Percentiles rank a stretch among this genome's conserved stretches.
These are phyloP conservation scores for Dichomitus squalens DNA, from an alignment of 1,284 basidiomycete species.

Conservation along the genomic window DNA sequence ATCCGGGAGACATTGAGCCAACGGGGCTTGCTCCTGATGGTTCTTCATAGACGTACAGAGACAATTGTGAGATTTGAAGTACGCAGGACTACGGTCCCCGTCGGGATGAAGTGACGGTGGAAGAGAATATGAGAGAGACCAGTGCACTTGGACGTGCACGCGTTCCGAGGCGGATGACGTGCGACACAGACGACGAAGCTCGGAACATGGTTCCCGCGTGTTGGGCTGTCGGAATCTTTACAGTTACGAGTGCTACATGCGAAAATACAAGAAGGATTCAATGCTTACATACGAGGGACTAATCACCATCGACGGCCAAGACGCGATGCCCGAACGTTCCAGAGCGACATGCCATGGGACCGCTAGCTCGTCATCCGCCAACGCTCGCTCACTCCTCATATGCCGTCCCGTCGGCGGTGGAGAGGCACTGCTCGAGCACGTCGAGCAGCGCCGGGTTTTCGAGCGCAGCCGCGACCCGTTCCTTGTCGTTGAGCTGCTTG, in stretches of 20 bases:
- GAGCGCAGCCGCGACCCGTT: conserved; percentile 94
- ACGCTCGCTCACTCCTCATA: conserved; percentile 10
- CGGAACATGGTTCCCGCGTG: not conserved
- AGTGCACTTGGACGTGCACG: not conserved
- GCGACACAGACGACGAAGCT: not conserved
- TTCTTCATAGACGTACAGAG: not conserved
- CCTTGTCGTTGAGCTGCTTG: conserved; percentile 99
- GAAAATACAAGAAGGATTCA: conserved; percentile 13
- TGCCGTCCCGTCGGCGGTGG: conserved; percentile 16
- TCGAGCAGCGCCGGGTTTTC: conserved; percentile 89
- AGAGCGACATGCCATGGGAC: not conserved
- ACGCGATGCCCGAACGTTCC: not conserved
- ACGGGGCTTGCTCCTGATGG: not conserved
- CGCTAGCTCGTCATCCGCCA: not conserved
- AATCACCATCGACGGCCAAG: not conserved
- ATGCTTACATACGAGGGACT: conserved; percentile 8
- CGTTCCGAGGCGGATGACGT: too few relatives aligned
- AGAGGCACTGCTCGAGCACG: conserved; percentile 88
- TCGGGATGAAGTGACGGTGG: not conserved
- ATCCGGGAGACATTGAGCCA: not conserved
- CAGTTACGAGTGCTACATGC: conserved; percentile 13
- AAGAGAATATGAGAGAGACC: not conserved
- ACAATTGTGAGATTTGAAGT: too few relatives aligned
- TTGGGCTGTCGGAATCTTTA: too few relatives aligned
- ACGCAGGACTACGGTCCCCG: not conserved